These are phyloP conservation scores for Codiaeum variegatum DNA, from an alignment of 441 rosid species.

Conservation along the genomic window DNA sequence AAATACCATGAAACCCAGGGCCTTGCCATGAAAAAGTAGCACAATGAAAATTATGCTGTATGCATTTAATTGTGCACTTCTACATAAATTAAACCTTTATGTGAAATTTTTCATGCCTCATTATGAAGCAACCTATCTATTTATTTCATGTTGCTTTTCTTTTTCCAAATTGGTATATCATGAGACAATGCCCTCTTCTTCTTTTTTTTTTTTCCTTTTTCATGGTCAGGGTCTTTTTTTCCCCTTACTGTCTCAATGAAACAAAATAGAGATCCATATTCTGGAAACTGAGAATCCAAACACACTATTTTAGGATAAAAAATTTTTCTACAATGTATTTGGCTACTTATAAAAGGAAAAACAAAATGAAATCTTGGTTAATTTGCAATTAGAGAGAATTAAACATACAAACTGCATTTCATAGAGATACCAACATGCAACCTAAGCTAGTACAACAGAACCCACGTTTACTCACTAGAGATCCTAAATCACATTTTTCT, in stretches of 20 bases:
- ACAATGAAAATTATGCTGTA: neutral
- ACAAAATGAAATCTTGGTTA: neutral
- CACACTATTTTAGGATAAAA: neutral
- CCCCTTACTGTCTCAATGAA: neutral
- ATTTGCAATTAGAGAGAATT: neutral
- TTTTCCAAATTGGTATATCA: neutral
- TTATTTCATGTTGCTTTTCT: neutral
- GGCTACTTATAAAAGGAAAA: neutral
- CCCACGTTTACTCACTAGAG: conserved; percentile 17
- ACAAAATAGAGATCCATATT: neutral
- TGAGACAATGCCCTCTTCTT: neutral
- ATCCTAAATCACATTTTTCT: conserved; percentile 23
- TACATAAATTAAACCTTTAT: neutral
- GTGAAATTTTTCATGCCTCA: neutral
- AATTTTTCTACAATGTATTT: neutral
- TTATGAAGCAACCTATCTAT: neutral
- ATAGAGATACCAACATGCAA: neutral
- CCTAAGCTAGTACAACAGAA: conserved; percentile 11
- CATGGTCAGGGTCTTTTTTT: neutral
- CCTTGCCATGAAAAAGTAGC: neutral
- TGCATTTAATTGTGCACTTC: neutral
- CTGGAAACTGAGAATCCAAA: conserved; percentile 2
- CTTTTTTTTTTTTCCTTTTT: neutral
- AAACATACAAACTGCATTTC: conserved; percentile 6
- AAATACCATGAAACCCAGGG: neutral